Evolutionary conservation across 192 early-diverging fungal species (phyloP), one percentile per base, ranked within the genome.

Genomic region (Podochytrium sp.): DNA sequence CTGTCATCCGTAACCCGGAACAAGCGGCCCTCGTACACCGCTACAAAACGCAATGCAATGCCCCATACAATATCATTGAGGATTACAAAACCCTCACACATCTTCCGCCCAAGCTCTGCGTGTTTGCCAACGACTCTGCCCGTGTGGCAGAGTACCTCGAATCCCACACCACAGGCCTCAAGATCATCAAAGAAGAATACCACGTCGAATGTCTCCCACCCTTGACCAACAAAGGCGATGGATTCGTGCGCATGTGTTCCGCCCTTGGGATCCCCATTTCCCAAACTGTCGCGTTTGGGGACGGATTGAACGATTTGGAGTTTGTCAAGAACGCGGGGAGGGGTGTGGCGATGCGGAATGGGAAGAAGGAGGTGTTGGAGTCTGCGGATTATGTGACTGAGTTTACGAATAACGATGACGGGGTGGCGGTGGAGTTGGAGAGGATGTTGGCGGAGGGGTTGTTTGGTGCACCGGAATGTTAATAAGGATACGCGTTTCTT

Each of bases 321-420:
- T 64, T 73, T 50, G 29, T 73, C 20, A 12, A 41, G n/a, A 34
- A 23, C 18, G 71, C 71, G 32, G 71, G 71, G 34, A 0, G 37
- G 16, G 71, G 71, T 30, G 53, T 73, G 12, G 71, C 71, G 4
- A 73, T 73, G 71, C 6, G 3, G 43, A 73, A 73, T 65, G 71
- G 32, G 1, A n/a, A 33, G 39, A 1, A 62, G 20, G 57, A 16
- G 14, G 7, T 73, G 42, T 65, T 65, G 34, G 47, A 50, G 4
- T 20, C n/a, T 1, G 58, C 57, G 6, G 20, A 30, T 20, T 14
- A 38, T 14, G 58, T 73, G 25, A 73, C 71, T 65, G 42, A 47
- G 43, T 73, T 65, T 50, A 73, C 59, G 23, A 73, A 73, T 39
- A 34, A 23, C 6, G 71, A 73, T 23, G 71, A 73, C 27, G 71